Conservation (phyloP, 2,329 filamentous ascomycete species). For the Trichoderma polysporum region DNA sequence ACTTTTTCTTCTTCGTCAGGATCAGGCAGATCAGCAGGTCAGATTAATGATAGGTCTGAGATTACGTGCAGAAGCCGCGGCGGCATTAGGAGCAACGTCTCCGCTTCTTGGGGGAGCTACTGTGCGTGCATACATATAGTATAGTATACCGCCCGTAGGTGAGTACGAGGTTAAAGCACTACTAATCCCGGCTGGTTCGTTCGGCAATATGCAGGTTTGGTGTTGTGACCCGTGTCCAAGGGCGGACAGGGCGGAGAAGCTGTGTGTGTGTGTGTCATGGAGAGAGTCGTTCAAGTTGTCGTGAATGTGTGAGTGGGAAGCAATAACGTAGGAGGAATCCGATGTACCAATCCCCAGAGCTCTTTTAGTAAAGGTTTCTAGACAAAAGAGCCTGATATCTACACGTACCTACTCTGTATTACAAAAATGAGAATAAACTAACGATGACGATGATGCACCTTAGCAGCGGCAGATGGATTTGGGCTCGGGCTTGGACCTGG, state of each 20-base stretch:
- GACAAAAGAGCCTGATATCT: neutral
- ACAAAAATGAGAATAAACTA: neutral
- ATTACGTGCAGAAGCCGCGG: constrained; percentile 8
- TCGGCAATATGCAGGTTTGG: constrained; percentile 14
- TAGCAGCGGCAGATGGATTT: neutral
- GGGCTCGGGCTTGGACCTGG: neutral
- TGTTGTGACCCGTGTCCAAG: constrained; percentile 15
- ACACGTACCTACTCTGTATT: neutral
- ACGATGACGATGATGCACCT: neutral
- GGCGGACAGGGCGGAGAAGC: constrained; percentile 5
- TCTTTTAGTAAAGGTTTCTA: neutral
- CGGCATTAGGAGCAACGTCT: neutral
- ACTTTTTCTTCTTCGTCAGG: neutral
- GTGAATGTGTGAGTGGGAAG: neutral
- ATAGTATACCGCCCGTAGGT: neutral
- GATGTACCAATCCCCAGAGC: neutral
- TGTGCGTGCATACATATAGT: no score
- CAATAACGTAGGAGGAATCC: no score
- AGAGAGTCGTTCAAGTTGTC: neutral
- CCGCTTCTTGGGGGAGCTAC: neutral
- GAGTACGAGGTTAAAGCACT: neutral
- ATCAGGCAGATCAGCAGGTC: constrained; percentile 9
- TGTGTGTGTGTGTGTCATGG: neutral
- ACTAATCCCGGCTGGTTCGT: neutral
- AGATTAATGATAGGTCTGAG: neutral